Evolutionary conservation across 305 asterid species (phyloP).

Genomic region (Rubia occidens): DNA sequence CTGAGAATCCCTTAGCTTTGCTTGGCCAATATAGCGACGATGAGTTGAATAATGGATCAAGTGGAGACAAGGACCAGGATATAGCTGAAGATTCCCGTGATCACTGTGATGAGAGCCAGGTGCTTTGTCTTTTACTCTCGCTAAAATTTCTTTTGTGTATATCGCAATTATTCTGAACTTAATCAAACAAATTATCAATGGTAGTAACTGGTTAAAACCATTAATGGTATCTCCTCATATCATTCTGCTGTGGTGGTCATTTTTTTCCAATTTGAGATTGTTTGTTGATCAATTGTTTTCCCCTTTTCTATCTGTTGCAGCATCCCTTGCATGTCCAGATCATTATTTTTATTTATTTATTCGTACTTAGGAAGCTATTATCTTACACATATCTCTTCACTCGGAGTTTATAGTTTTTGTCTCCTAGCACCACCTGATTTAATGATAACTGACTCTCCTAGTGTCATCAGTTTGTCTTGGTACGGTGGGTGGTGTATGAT

Average conservation of each 20-base stretch:
- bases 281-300: neutral
- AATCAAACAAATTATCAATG: neutral
- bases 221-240: neutral
- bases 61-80: conserved; percentile 30
- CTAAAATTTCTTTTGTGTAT: neutral
- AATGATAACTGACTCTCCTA: neutral
- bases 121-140: conserved; percentile 22
- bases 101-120: conserved; percentile 46
- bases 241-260: neutral
- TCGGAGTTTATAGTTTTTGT: neutral
- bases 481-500: neutral
- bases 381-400: neutral
- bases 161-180: neutral
- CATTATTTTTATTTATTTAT: neutral
- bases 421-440: neutral
- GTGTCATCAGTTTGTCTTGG: conserved; percentile 9
- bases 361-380: neutral
- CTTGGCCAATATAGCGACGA: conserved; percentile 97
- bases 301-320: neutral
- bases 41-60: conserved; percentile 54
- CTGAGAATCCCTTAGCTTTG: conserved; percentile 69
- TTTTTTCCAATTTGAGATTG: neutral
- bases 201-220: neutral
- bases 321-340: neutral
- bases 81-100: conserved; percentile 33